These are phyloP conservation scores for Lachnellula subtilissima DNA, from an alignment of 2,329 filamentous ascomycete species.

Conservation along the genomic window DNA sequence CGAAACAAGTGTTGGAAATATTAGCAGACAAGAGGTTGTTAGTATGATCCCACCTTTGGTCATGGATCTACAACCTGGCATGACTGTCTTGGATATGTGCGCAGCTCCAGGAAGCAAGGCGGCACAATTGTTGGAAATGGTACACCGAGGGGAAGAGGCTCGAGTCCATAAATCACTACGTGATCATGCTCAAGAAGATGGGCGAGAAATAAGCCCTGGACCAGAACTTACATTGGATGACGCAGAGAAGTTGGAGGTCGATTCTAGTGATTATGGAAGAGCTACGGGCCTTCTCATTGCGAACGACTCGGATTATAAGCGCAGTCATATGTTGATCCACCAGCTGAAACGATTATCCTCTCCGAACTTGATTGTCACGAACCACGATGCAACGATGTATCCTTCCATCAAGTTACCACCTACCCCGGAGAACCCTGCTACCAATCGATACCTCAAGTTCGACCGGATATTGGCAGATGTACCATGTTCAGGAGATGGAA, in stretches of 20 bases:
- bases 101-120: slow-evolving; percentile 97
- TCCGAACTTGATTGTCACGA: slow-evolving; percentile 93
- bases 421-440: slow-evolving; percentile 47
- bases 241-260: slow-evolving; percentile 47
- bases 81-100: slow-evolving; percentile 92
- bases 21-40: slow-evolving; percentile 94
- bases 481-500: slow-evolving; percentile 94
- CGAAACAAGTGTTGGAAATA: slow-evolving; percentile 95
- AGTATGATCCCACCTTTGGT: slow-evolving; percentile 97
- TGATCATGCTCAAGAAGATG: slow-evolving; percentile 57
- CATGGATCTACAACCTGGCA: slow-evolving; percentile 84
- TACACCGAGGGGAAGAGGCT: slow-evolving; percentile 88
- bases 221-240: slow-evolving; percentile 43
- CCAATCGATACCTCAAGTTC: slow-evolving; percentile 81
- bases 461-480: slow-evolving; percentile 96
- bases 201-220: slow-evolving; percentile 48
- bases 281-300: slow-evolving; percentile 89
- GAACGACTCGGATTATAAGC: slow-evolving; percentile 95
- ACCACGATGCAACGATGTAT: slow-evolving; percentile 95
- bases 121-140: slow-evolving; percentile 88
- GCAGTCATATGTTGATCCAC: slow-evolving; percentile 94
- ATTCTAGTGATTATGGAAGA: slow-evolving; percentile 71
- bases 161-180: slow-evolving; percentile 69
- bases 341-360: slow-evolving; percentile 97
- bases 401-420: slow-evolving; percentile 83